phyloP scores from a whole-genome alignment of 1,284 basidiomycete genomes.

The Calocybe gambosa region DNA sequence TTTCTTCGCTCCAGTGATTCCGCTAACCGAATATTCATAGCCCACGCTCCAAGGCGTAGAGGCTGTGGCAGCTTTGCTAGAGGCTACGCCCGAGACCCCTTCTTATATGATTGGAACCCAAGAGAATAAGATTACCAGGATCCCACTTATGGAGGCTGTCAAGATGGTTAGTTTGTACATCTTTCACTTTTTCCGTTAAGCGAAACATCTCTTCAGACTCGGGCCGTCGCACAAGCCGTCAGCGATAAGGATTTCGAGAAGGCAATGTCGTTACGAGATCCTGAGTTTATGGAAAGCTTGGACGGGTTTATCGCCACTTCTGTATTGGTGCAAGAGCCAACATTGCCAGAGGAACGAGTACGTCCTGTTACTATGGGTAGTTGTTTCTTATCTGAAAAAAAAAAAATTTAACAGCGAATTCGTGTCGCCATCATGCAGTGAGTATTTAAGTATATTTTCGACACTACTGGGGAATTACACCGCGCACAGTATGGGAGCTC shows the following conservation, averaged over 20 bases:
- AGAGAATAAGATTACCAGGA: slow-evolving; percentile 92
- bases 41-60: slow-evolving; percentile 94
- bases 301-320: slow-evolving; percentile 80
- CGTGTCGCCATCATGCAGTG: slow-evolving; percentile 92
- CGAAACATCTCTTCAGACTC: slow-evolving; percentile 52
- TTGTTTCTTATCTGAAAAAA: background rate
- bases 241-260: slow-evolving; percentile 79
- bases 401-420: slow-evolving; percentile 51
- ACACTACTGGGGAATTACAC: background rate
- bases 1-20: background rate
- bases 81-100: slow-evolving; percentile 84
- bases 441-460: slow-evolving; percentile 27
- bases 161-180: slow-evolving; percentile 49
- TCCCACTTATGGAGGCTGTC: slow-evolving; percentile 92
- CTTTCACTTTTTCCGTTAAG: background rate
- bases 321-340: slow-evolving; percentile 51
- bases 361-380: slow-evolving; percentile 14
- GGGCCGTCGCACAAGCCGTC: slow-evolving; percentile 81
- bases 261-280: slow-evolving; percentile 86
- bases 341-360: slow-evolving; percentile 61
- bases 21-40: slow-evolving; percentile 32
- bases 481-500: slow-evolving; percentile 77
- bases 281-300: slow-evolving; percentile 86
- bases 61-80: slow-evolving; percentile 87
- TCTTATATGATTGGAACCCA: slow-evolving; percentile 97